Base-by-base conservation (phyloP, 2,329 filamentous ascomycete species). In the Penicillium sp. region DNA sequence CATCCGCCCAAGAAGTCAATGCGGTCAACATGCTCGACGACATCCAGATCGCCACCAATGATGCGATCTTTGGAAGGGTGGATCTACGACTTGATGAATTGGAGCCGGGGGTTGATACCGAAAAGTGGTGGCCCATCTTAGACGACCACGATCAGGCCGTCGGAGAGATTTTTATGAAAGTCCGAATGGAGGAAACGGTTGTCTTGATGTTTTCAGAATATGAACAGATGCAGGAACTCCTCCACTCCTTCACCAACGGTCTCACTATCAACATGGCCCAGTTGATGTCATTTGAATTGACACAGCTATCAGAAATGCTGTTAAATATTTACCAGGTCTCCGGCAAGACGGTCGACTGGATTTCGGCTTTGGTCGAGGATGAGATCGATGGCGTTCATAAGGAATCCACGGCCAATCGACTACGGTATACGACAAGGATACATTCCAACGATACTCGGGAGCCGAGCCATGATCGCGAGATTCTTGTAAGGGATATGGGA, bases 311-410 rank as follows among this genome's bases (percentile, higher is more conserved):
- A 2, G 92, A 97, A 67, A 86, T 89, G 23, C 84, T 97, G 30
- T 77, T 97, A 57, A 95, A 97, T 68, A 96, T 99, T 46, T 99
- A 93, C 64, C 94, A 99, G 67, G 92, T 96, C 3, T 93, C 91
- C 2, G 91, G 90, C 0, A 84, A 84, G 30, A 89, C 90, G 2
- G 82, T 83, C 36, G 91, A 97, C 52, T 99, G 94, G 94, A 81
- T 99, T 18, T 94, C 91, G 79, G 87, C 90, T 2, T 78, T 99
- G 33, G 90, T 97, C 0, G 94, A 99, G 71, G 93, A 97, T 67
- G 94, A 99, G 71, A 97, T 99, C 51, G 94, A 97, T 65, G 93
- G 93, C 0, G 86, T 94, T 15, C 85, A 91, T 49, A 95, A 87
- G 66, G 91, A 96, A 61, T 85, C 86, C 12, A 84, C 88, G 0